A percentile compares a stretch with the other conserved stretches of the same genome.
Conservation (phyloP, 192 early-diverging fungal genomes). For the Coemansia javaensis region DNA sequence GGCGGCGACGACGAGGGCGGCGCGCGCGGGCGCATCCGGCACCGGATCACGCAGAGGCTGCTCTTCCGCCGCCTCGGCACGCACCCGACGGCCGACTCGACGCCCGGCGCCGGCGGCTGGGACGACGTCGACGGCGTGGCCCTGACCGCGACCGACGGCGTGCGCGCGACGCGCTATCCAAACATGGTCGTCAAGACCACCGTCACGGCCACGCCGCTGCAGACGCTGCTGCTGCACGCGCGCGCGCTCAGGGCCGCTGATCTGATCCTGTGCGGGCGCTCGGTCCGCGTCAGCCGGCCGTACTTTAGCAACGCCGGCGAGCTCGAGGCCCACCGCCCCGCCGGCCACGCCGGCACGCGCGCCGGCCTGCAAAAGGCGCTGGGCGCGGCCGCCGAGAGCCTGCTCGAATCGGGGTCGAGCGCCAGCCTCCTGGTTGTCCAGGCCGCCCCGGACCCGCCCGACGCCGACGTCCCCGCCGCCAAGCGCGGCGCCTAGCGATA, state of each 20-base stretch:
- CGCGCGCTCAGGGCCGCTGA: constrained; percentile 16
- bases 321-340: constrained; percentile 5
- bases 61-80: constrained; percentile 19
- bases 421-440: constrained; percentile 53
- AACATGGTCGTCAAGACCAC: constrained; percentile 36
- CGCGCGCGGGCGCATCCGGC: constrained; percentile 12
- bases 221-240: constrained; percentile 30
- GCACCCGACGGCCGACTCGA: constrained; percentile 1
- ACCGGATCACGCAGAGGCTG: constrained; percentile 27
- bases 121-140: background rate
- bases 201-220: constrained; percentile 34
- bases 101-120: background rate
- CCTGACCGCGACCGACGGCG: constrained; percentile 8
- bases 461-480: background rate
- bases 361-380: constrained; percentile 30
- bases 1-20: background rate
- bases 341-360: constrained; percentile 24
- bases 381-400: constrained; percentile 36
- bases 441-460: constrained; percentile 12
- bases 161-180: constrained; percentile 22
- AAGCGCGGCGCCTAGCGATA: background rate
- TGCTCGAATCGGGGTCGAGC: constrained; percentile 37
- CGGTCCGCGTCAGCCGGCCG: constrained; percentile 12
- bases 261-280: constrained; percentile 40
- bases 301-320: constrained; percentile 31